Percentiles rank a stretch among this genome's conserved stretches.
Evolutionary conservation across 768 basidiomycete genomes (phyloP).

Genomic region (Termitomyces heimii): DNA sequence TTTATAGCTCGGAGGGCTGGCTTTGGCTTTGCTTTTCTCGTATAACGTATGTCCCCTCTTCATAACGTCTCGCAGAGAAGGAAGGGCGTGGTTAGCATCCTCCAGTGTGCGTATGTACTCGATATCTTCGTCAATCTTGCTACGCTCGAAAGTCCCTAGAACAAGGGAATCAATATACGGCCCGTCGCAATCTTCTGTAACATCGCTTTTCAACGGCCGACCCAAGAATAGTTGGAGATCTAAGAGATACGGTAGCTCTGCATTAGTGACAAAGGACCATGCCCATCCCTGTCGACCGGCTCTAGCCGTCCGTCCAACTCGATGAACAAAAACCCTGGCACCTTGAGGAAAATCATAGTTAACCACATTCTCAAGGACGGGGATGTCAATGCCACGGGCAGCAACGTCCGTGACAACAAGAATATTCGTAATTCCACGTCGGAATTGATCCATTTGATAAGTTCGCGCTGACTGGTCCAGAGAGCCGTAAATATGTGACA

Average conservation of each 20-base stretch:
- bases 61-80: constrained; percentile 75
- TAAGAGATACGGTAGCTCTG: constrained; percentile 84
- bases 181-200: constrained; percentile 45
- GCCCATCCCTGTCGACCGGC: constrained; percentile 95
- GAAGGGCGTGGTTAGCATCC: constrained; percentile 55
- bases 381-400: constrained; percentile 97
- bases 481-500: constrained; percentile 93
- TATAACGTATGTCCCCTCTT: constrained; percentile 88
- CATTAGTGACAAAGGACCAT: constrained; percentile 86
- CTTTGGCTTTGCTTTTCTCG: constrained; percentile 89
- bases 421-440: constrained; percentile 70
- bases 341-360: constrained; percentile 99
- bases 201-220: constrained; percentile 60
- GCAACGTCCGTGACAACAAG: constrained; percentile 98
- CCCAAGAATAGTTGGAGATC: constrained; percentile 93
- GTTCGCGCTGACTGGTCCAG: constrained; percentile 89
- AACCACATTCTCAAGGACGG: constrained; percentile 91
- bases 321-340: constrained; percentile 89
- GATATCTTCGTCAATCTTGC: constrained; percentile 74
- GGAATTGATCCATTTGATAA: constrained; percentile 88
- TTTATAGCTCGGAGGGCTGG: constrained; percentile 77
- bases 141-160: constrained; percentile 78
- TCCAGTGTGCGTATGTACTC: constrained; percentile 73
- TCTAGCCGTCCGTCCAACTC: constrained; percentile 94
- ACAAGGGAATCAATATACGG: constrained; percentile 68